Base-by-base conservation (phyloP, 495 filamentous ascomycete species). In the Corynascus novoguineensis region DNA sequence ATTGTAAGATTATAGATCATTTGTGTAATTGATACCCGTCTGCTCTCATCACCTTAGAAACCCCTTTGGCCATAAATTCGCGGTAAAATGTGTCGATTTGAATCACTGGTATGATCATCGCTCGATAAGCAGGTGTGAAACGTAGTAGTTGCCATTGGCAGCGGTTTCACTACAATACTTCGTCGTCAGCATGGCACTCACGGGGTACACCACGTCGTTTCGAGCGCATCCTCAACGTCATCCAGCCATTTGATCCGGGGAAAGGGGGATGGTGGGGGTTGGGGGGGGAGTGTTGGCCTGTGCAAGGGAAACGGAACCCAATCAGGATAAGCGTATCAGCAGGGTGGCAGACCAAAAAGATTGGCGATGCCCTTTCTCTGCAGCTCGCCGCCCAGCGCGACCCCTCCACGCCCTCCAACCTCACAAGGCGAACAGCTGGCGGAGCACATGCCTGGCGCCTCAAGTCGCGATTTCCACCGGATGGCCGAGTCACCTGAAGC, bases 241-340 rank as follows among this genome's bases (percentile, higher is more conserved):
- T n/a, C n/a, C n/a, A n/a, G n/a, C n/a, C n/a, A n/a, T n/a, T n/a
- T n/a, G n/a, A n/a, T n/a, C n/a, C n/a, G n/a, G n/a, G n/a, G n/a
- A n/a, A n/a, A n/a, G n/a, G n/a, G n/a, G n/a, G n/a, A n/a, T n/a
- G n/a, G n/a, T n/a, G n/a, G n/a, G n/a, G n/a, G n/a, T n/a, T n/a
- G n/a, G n/a, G n/a, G n/a, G n/a, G 22, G 37, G 35, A 12, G 37
- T n/a, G 32, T 25, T 55, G 54, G 57, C 31, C 57, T 37, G 61
- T 60, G 54, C 58, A 60, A 54, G 34, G 53, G 50, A 54, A 63
- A 58, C 57, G 0, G 12, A n/a, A 17, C 53, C 32, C 37, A 57
- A 50, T 48, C 24, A 49, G 44, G 22, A 29, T 17, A 59, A 59
- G 57, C 53, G 57, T 60, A 52, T 50, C 48, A 49, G 52, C 52